These are phyloP conservation scores for Chlorophyllum brunneum DNA, from an alignment of 768 basidiomycete species.

Conservation along the genomic window DNA sequence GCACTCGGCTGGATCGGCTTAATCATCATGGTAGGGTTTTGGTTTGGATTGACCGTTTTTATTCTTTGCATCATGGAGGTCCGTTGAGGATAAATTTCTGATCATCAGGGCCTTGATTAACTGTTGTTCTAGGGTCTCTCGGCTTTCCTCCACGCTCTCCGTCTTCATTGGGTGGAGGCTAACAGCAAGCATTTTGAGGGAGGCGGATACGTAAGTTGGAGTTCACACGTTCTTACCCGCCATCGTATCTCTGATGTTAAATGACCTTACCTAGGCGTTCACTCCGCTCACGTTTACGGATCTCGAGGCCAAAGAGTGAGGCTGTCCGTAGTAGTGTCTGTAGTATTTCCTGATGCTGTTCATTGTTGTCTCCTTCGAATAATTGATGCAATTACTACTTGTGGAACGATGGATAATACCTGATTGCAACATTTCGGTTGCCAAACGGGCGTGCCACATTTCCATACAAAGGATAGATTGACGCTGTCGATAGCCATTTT, in stretches of 20 bases:
- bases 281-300: constrained; percentile 45
- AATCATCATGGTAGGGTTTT: constrained; percentile 53
- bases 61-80: constrained; percentile 97
- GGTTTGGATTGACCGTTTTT: constrained; percentile 74
- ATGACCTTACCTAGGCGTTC: constrained; percentile 36
- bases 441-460: neutral
- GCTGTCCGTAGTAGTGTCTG: neutral
- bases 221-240: constrained; percentile 17
- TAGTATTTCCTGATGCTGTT: neutral
- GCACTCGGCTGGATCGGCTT: constrained; percentile 57
- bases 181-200: constrained; percentile 96
- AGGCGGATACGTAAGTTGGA: constrained; percentile 73
- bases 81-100: constrained; percentile 24
- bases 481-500: constrained; percentile 1
- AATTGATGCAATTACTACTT: neutral
- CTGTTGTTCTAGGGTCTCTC: constrained; percentile 67
- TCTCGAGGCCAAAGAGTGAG: constrained; percentile 34
- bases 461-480: neutral
- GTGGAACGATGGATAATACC: neutral
- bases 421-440: constrained; percentile 1
- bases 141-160: constrained; percentile 93
- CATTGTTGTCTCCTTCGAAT: neutral
- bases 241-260: constrained; percentile 20
- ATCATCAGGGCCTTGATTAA: neutral
- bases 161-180: constrained; percentile 97